A percentile compares a stretch with the other conserved stretches of the same genome.
phyloP scores from a whole-genome alignment of 2,329 filamentous ascomycete genomes.

The Trichophyton schoenleinii region DNA sequence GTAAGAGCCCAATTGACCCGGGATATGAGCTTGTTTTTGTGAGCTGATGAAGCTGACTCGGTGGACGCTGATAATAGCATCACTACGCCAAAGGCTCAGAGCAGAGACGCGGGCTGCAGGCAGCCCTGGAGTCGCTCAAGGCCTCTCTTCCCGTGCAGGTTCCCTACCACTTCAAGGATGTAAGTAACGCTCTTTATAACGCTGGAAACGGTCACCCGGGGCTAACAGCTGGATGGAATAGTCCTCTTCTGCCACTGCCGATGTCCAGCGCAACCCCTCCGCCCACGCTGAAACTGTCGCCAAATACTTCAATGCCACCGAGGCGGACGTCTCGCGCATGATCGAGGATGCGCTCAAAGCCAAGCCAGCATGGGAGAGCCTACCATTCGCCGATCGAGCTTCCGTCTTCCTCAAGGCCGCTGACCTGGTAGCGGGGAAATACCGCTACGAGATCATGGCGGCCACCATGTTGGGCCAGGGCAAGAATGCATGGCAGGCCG shows the following conservation, averaged over 20 bases:
- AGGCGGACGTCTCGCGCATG: slow-evolving; percentile 54
- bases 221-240: not conserved
- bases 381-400: slow-evolving; percentile 81
- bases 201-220: not conserved
- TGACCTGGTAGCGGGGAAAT: slow-evolving; percentile 79
- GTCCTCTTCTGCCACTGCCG: not conserved
- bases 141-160: slow-evolving; percentile 8
- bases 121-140: slow-evolving; percentile 6
- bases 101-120: slow-evolving; percentile 8
- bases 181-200: not conserved
- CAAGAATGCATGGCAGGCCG: slow-evolving; percentile 98
- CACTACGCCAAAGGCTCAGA: slow-evolving; percentile 9
- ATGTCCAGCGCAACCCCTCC: slow-evolving; percentile 62
- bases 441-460: slow-evolving; percentile 93
- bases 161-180: slow-evolving; percentile 3
- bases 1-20: not conserved
- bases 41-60: not conserved
- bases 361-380: slow-evolving; percentile 69
- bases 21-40: not conserved
- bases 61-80: not conserved
- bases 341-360: slow-evolving; percentile 75
- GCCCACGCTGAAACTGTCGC: slow-evolving; percentile 66
- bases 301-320: slow-evolving; percentile 68
- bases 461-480: slow-evolving; percentile 92
- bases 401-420: slow-evolving; percentile 93